Conservation (phyloP, 192 early-diverging fungal genomes). For the Funneliformis mosseae region DNA sequence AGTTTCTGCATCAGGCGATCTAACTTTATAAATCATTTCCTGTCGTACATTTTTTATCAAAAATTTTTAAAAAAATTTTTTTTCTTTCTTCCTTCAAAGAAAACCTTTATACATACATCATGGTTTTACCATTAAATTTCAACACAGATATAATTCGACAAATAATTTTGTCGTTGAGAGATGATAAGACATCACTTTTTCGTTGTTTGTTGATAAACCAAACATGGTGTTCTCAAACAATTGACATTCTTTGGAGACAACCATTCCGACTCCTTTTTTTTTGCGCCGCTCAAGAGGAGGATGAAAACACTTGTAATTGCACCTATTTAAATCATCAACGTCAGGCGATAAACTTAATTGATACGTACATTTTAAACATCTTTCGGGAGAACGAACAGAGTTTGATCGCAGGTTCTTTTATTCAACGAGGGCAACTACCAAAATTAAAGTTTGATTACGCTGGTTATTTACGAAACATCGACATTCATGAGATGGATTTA, state of each 20-base stretch:
- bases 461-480: neutral
- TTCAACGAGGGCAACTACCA: neutral
- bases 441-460: neutral
- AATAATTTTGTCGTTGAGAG: neutral
- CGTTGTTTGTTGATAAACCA: neutral
- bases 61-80: neutral
- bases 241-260: slow-evolving; percentile 3
- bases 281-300: neutral
- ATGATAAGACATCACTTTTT: neutral
- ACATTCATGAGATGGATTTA: neutral
- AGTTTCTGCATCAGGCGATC: no score
- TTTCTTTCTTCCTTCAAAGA: neutral
- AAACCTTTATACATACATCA: neutral
- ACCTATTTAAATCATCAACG: neutral
- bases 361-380: neutral
- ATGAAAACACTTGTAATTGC: no score
- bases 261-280: neutral
- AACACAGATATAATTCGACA: neutral
- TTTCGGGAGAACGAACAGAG: neutral
- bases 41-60: no score
- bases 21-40: no score
- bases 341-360: neutral
- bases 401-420: neutral
- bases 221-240: neutral
- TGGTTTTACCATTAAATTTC: neutral